Conservation (phyloP, 73 alveolate species). For the Halteria grandinella region DNA sequence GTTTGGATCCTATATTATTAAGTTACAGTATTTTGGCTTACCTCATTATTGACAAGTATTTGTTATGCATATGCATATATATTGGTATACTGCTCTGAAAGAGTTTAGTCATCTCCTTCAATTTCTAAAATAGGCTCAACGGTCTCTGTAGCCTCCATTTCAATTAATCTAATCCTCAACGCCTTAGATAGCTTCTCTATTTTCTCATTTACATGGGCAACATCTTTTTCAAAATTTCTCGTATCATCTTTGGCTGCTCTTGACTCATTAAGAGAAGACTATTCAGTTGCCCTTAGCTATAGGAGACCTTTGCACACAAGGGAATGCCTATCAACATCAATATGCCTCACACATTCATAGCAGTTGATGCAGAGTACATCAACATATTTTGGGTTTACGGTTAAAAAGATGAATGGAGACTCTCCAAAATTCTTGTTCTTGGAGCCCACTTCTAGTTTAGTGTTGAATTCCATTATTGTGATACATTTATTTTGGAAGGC, state of each 20-base stretch:
- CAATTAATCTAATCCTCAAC: constrained; percentile 25
- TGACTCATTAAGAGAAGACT: background rate
- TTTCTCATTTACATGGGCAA: background rate
- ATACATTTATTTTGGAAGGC: too few relatives aligned
- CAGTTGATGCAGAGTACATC: constrained; percentile 64
- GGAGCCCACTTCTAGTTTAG: too few relatives aligned
- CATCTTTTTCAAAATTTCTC: background rate
- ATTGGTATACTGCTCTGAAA: too few relatives aligned
- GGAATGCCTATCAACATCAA: constrained; percentile 57
- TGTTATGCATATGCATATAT: too few relatives aligned
- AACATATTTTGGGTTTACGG: constrained; percentile 10
- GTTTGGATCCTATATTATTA: too few relatives aligned
- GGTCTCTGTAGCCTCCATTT: too few relatives aligned
- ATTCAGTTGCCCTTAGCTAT: background rate
- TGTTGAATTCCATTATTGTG: too few relatives aligned
- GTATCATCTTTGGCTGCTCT: background rate
- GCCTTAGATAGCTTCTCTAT: constrained; percentile 14
- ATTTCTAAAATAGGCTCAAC: too few relatives aligned
- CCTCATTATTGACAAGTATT: too few relatives aligned
- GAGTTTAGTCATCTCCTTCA: too few relatives aligned
- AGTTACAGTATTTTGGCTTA: too few relatives aligned
- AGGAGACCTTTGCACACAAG: constrained; percentile 4
- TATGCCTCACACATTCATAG: constrained; percentile 61
- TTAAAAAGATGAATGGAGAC: background rate
- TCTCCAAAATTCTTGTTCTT: too few relatives aligned